These are phyloP conservation scores for Talaromyces proteolyticus DNA, from an alignment of 495 filamentous ascomycete species.

Conservation along the genomic window DNA sequence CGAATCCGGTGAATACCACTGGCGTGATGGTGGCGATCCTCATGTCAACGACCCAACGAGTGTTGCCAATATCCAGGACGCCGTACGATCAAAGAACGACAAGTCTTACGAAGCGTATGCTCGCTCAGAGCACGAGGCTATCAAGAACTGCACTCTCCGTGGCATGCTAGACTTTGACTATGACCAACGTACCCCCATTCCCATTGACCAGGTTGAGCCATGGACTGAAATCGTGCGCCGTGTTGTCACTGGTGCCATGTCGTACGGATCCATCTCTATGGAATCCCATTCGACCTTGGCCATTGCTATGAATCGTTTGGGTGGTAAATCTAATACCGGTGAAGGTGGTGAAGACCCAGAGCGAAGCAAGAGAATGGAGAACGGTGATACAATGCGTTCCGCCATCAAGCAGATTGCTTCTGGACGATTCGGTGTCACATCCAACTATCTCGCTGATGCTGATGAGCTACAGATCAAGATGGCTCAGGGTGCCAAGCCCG, in stretches of 20 bases:
- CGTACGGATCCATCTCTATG: conserved; percentile 99
- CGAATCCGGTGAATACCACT: conserved; percentile 98
- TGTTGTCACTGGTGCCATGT: conserved; percentile 99
- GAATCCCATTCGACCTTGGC: conserved; percentile 97
- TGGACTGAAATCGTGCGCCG: conserved; percentile 99
- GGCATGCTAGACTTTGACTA: conserved; percentile 98
- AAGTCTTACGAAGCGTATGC: conserved; percentile 99
- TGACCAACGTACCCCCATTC: conserved; percentile 77
- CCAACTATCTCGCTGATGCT: conserved; percentile 95
- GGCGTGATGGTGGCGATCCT: conserved; percentile 97
- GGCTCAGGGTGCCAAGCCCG: conserved; percentile 98
- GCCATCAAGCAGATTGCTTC: conserved; percentile 99
- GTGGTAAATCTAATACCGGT: conserved; percentile 98
- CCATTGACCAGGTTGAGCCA: conserved; percentile 96
- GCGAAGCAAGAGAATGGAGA: conserved; percentile 77
- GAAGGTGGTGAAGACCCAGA: conserved; percentile 98
- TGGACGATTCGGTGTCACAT: conserved; percentile 96
- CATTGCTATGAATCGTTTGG: conserved; percentile 95
- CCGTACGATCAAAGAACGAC: conserved; percentile 97
- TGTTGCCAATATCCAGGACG: conserved; percentile 98
- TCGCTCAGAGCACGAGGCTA: conserved; percentile 88
- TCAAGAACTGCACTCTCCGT: conserved; percentile 95
- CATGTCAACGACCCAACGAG: conserved; percentile 94
- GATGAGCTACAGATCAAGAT: conserved; percentile 99
- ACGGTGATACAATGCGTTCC: conserved; percentile 97